phyloP scores from a whole-genome alignment of 768 basidiomycete species.

The Coprinopsis cinerea region DNA sequence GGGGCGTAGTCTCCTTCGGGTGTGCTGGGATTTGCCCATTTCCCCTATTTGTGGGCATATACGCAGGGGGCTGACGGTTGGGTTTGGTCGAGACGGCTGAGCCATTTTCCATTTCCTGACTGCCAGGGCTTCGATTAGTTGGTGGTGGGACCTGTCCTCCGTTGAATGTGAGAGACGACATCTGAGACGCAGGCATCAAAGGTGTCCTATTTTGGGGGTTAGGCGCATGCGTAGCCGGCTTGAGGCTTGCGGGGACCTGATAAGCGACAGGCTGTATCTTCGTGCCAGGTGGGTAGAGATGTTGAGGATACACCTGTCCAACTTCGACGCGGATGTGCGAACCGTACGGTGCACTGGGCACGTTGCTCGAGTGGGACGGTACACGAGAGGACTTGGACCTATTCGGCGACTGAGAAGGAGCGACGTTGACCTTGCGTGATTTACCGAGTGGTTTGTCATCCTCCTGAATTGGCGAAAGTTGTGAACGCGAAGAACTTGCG shows the following conservation, averaged over 20 bases:
- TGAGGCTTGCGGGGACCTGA: neutral
- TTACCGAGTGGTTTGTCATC: neutral
- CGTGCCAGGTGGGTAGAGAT: conserved; percentile 1
- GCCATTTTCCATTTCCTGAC: too few relatives aligned
- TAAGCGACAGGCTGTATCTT: neutral
- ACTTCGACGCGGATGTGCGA: neutral
- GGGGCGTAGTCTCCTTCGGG: neutral
- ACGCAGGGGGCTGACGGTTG: too few relatives aligned
- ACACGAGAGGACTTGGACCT: neutral
- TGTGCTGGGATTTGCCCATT: too few relatives aligned
- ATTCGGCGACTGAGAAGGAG: neutral
- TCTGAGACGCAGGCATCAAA: neutral
- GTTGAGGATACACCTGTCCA: conserved; percentile 10
- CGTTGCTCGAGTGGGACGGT: neutral
- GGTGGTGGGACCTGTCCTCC: neutral
- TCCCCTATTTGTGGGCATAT: too few relatives aligned
- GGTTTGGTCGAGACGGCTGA: too few relatives aligned
- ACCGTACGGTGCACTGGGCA: neutral
- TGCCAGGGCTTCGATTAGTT: too few relatives aligned
- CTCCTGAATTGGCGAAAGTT: conserved; percentile 11
- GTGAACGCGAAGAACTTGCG: conserved; percentile 1
- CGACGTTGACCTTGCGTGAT: neutral
- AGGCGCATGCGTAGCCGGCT: neutral
- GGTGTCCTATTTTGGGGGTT: neutral
- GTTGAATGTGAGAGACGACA: neutral